These are phyloP conservation scores for Globisporangium cylindrosporum DNA, from an alignment of 352 stramenopile genomes.

Conservation along the genomic window DNA sequence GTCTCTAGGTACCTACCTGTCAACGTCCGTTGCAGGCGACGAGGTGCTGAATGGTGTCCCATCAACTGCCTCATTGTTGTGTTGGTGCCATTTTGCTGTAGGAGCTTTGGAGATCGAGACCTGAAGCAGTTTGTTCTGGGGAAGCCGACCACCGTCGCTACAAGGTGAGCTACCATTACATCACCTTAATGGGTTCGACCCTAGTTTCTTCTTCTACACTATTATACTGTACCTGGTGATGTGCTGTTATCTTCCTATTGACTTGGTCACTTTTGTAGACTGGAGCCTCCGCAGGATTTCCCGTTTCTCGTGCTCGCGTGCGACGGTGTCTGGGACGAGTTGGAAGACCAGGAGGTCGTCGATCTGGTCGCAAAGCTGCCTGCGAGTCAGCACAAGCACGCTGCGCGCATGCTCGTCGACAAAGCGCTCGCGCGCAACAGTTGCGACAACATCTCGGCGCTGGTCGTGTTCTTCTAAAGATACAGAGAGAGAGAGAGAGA, in stretches of 20 bases:
- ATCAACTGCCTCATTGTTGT: not conserved
- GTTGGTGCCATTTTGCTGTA: slow-evolving; percentile 15
- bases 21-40: too few relatives aligned
- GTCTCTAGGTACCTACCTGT: slow-evolving; percentile 60
- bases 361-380: slow-evolving; percentile 50
- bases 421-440: slow-evolving; percentile 53
- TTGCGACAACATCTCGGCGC: slow-evolving; percentile 74
- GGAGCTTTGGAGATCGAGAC: slow-evolving; percentile 75
- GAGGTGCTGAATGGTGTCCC: not conserved
- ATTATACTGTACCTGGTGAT: not conserved
- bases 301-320: slow-evolving; percentile 75
- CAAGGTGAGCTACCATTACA: slow-evolving; percentile 26
- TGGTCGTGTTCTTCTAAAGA: slow-evolving; percentile 68
- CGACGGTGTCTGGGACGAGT: slow-evolving; percentile 78
- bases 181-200: not conserved
- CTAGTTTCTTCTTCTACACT: not conserved
- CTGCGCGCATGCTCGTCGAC: slow-evolving; percentile 53
- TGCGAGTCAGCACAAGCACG: slow-evolving; percentile 31
- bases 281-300: slow-evolving; percentile 43
- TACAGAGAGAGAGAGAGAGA: not conserved
- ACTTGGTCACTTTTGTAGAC: slow-evolving; percentile 11
- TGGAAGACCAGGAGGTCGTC: slow-evolving; percentile 70
- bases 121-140: slow-evolving; percentile 73
- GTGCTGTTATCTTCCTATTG: not conserved
- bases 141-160: slow-evolving; percentile 40